Evolutionary conservation across 441 rosid species (phyloP), one percentile per base, ranked within the genome.

Genomic region (Pelargonium hybrid): DNA sequence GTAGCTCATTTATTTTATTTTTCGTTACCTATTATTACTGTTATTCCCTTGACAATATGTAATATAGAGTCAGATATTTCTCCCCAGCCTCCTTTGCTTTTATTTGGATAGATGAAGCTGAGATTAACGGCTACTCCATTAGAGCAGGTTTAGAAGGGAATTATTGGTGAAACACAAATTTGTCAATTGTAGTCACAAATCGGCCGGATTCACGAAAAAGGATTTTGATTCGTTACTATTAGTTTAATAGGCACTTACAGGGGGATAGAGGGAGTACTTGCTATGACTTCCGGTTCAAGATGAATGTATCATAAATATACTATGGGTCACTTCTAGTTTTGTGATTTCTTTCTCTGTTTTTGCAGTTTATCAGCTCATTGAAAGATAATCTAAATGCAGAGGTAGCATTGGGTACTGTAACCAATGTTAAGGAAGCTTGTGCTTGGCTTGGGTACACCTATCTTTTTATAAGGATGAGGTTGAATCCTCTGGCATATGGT

Each of bases 401-500:
- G 86, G 99, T 94, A 73, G 98, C 89, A 47, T 81, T 94, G 89
- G 99, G 99, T 76, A 94, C 99, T 18, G 98, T 94, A 72, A 92
- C 99, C 64, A 94, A 94, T 84, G 97, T 94, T 59, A 92, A 92
- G 88, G 99, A 94, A 88, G 99, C 99, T 69, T 92, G 99, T 72
- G 87, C 95, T 34, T 94, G 99, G 99, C 97, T 94, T 82, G 96
- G 99, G 50, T 94, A 94, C 82, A 92, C 99, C 39, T 92, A 94
- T 85, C 91, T 94, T 74, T 89, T 88, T 72, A 91, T 94, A 79
- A 89, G 99, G 84, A 94, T 94, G 99, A 90, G 88, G 82, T 69
- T 90, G 82, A 95, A 95, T 79, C 99, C 99, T 61, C 80, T 95
- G 84, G 99, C 94, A 71, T 95, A 95, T 84, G 99, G 99, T 64